These are phyloP conservation scores for Russula virescens DNA, from an alignment of 768 basidiomycete genomes.

Conservation along the genomic window DNA sequence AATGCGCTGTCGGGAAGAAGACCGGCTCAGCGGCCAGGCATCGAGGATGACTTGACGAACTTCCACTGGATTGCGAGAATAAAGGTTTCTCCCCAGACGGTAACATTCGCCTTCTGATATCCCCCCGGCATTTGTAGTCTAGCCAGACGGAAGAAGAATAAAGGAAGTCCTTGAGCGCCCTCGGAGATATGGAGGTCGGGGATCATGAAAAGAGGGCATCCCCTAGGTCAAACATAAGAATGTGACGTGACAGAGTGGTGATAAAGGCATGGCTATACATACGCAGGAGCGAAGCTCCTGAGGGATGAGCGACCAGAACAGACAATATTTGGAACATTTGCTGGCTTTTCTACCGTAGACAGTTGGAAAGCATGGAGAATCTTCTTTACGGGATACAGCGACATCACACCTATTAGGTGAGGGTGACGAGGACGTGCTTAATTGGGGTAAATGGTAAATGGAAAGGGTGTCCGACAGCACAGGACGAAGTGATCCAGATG, in stretches of 20 bases:
- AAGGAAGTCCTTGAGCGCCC: slow-evolving; percentile 39
- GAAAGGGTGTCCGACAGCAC: no score
- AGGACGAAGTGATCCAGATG: no score
- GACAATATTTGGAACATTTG: not conserved
- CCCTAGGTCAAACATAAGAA: slow-evolving; percentile 48
- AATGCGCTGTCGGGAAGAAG: slow-evolving; percentile 41
- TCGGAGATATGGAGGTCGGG: slow-evolving; percentile 38
- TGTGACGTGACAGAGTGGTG: slow-evolving; percentile 19
- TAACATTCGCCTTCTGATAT: no score
- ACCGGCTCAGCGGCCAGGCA: slow-evolving; percentile 45
- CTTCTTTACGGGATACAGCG: no score
- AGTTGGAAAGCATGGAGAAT: no score
- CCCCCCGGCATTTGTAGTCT: slow-evolving; percentile 46
- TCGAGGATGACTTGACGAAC: slow-evolving; percentile 42
- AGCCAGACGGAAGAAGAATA: slow-evolving; percentile 42
- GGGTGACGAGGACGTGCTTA: no score
- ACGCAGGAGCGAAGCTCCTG: not conserved
- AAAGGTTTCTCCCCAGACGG: slow-evolving; percentile 34
- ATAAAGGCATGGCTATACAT: slow-evolving; percentile 1
- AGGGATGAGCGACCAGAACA: not conserved
- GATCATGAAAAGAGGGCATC: slow-evolving; percentile 54
- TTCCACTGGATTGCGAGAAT: slow-evolving; percentile 35
- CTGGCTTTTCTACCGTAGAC: not conserved
- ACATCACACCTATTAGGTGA: no score
- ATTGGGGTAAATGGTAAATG: no score